These are phyloP conservation scores for Chalaropsis thielavioides DNA, from an alignment of 2,329 filamentous ascomycete genomes.

Conservation along the genomic window DNA sequence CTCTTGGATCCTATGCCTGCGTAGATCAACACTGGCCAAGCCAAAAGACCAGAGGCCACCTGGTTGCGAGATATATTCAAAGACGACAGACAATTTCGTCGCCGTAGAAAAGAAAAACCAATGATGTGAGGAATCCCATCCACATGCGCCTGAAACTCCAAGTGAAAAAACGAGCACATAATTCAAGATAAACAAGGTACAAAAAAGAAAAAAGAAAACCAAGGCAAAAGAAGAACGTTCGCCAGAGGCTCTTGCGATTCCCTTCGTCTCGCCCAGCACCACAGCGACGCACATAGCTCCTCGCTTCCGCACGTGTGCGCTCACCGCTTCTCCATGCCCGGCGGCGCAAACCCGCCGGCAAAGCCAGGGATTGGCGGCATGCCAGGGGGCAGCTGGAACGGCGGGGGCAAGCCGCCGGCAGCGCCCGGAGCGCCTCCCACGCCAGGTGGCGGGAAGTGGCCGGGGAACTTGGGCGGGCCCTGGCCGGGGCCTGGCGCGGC, in stretches of 20 bases:
- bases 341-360: slow-evolving; percentile 22
- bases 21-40: neutral
- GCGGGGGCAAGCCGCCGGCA: slow-evolving; percentile 21
- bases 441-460: slow-evolving; percentile 24
- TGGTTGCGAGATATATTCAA: neutral
- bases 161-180: neutral
- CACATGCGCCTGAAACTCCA: slow-evolving; percentile 10
- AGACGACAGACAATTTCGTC: neutral
- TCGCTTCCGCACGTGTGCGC: neutral
- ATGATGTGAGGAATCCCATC: neutral
- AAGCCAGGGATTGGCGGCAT: slow-evolving; percentile 19
- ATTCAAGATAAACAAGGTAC: too few relatives aligned
- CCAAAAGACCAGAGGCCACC: neutral
- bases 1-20: too few relatives aligned
- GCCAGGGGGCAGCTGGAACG: slow-evolving; percentile 20
- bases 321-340: slow-evolving; percentile 26
- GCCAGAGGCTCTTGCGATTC: too few relatives aligned
- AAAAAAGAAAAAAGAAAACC: too few relatives aligned
- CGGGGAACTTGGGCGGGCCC: slow-evolving; percentile 22
- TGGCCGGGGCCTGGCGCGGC: slow-evolving; percentile 27
- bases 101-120: neutral
- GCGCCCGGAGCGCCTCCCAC: slow-evolving; percentile 19
- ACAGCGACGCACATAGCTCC: neutral
- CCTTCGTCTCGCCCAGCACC: neutral
- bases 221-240: too few relatives aligned